phyloP scores from a whole-genome alignment of 2,329 filamentous ascomycete genomes.

The Cladophialophora chaetospira region DNA sequence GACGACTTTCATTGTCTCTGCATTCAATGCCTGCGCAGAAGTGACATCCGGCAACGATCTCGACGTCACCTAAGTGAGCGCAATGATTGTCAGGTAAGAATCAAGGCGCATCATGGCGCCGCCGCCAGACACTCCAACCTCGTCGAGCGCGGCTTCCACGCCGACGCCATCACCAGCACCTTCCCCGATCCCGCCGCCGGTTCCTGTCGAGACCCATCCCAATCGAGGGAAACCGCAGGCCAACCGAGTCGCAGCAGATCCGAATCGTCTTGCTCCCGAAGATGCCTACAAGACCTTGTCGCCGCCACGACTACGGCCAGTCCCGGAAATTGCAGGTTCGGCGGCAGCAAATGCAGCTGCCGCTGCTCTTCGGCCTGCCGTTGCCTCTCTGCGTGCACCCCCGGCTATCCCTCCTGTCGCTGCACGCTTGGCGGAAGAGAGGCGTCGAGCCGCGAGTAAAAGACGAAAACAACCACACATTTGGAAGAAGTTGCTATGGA shows the following conservation, averaged over 20 bases:
- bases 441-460: constrained; percentile 61
- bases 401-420: constrained; percentile 43
- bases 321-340: constrained; percentile 42
- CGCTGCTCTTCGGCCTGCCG: constrained; percentile 41
- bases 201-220: constrained; percentile 51
- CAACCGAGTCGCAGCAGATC: constrained; percentile 53
- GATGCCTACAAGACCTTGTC: constrained; percentile 73
- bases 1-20: background rate
- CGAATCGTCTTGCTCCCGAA: constrained; percentile 75
- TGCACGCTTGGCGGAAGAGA: constrained; percentile 44
- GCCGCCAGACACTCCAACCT: constrained; percentile 4
- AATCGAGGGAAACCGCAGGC: constrained; percentile 41
- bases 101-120: constrained; percentile 32
- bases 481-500: constrained; percentile 98
- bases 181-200: constrained; percentile 45
- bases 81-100: constrained; percentile 28
- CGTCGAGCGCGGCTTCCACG: constrained; percentile 24
- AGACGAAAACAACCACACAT: constrained; percentile 70
- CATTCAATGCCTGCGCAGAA: background rate
- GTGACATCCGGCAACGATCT: background rate
- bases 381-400: constrained; percentile 46
- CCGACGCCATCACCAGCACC: constrained; percentile 32
- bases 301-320: constrained; percentile 57
- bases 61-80: constrained; percentile 1
- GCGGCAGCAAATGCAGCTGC: constrained; percentile 45